Evolutionary conservation across 2,329 filamentous ascomycete species (phyloP), one percentile per base, ranked within the genome.

Genomic region (Mycosphaerella arachidis): DNA sequence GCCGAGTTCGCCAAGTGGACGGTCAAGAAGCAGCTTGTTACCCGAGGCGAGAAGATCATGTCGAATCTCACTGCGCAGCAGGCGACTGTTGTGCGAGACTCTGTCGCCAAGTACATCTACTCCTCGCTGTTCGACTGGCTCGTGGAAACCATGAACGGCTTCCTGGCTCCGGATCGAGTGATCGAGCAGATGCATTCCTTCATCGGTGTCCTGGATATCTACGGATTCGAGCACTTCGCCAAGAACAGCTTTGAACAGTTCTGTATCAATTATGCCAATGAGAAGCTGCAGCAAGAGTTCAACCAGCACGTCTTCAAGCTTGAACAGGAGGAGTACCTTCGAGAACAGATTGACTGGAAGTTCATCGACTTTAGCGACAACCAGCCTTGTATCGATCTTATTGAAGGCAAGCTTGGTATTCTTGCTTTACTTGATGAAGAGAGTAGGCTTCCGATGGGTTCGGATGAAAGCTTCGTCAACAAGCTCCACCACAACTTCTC

Each of bases 161-260:
- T 92, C 73, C 81, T 99, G 68, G 94, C 94, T 12, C 92, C 92
- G 1, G 89, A 96, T 48, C 88, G 93, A 65, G 91, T 97, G 40
- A 76, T 97, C 55, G 86, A 83, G 68, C 86, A 90, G 45, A 91
- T 96, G 58, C 84, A 81, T 57, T 93, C 91, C 1, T 99, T 99
- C 76, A 99, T 99, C 70, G 94, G 94, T 75, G 94, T 99, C 52
- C 84, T 99, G 65, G 94, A 99, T 90, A 99, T 99, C 68, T 97
- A 97, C 76, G 93, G 93, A 65, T 99, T 99, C 72, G 94, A 99
- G 76, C 94, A 97, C 77, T 99, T 99, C 72, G 93, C 94, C 63
- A 97, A 97, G 82, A 99, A 99, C 79, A 99, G 94, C 0, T 99
- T 99, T 71, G 94, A 99, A 75, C 94, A 99, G 75, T 99, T 99